Base-by-base conservation (phyloP, 164 flowering plant genomes). In the Amborella trichopoda region DNA sequence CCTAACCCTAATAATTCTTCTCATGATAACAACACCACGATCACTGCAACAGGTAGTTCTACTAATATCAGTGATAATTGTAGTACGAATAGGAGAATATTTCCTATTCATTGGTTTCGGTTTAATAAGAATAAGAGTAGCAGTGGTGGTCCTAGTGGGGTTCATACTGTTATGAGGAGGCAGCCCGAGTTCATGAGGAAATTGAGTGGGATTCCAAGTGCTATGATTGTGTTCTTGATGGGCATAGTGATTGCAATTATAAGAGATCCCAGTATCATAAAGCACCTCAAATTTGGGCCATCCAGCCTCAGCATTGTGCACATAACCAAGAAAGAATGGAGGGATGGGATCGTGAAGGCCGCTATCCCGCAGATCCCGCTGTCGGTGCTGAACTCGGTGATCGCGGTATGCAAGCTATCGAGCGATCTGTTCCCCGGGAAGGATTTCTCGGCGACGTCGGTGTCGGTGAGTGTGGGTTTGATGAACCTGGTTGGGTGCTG, bases 321-420 rank as follows among this genome's bases (percentile, higher is more conserved):
- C 27, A 73, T 83, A 38, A 68, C 76, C 0, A 72, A 77, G 81
- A 78, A 77, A 1, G 96, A 87, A 44, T 87, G 86, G 85, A 83
- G 77, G 44, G 62, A 62, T 6, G 96, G 96, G 40, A 81, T 87
- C 41, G 8, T 83, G 1, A 55, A 76, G 22, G 94, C 77, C 0
- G 93, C 94, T 1, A 75, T 87, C 2, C 96, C 94, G 1, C 96
- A 87, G 28, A 87, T 87, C 18, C 96, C 96, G 0, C 61, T 87
- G 2, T 81, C 94, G 0, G 61, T 87, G 5, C 44, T 87, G 23
- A 87, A 87, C 48, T 83, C 90, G 0, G 96, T 87, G 47, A 83
- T 87, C 23, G 96, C 94, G 0, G 90, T 87, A 3, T 87, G 90
- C 47, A 87, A 77, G 52, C 43, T 87, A 34, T 83, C 96, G 0